phyloP scores from a whole-genome alignment of 192 early-diverging fungal species.

The Allomyces arbusculus region DNA sequence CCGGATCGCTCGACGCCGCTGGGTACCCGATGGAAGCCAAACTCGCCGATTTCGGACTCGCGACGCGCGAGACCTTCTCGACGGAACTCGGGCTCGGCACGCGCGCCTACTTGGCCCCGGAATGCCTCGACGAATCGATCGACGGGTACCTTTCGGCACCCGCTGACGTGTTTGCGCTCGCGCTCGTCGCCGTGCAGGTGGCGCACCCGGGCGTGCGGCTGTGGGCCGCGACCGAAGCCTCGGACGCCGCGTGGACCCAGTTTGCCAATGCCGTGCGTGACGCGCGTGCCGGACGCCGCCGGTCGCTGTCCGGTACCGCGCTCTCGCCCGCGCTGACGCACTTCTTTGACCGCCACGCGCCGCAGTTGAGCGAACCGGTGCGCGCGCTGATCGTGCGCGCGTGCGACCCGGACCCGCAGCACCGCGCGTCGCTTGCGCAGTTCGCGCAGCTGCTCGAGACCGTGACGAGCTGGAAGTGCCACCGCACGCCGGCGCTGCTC shows the following conservation, averaged over 20 bases:
- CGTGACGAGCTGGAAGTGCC: neutral
- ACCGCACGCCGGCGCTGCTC: neutral
- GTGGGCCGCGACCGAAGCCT: neutral
- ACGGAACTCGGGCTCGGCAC: conserved; percentile 72
- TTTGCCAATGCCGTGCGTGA: neutral
- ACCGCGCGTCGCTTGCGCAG: neutral
- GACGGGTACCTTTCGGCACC: conserved; percentile 3
- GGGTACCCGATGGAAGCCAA: conserved; percentile 27
- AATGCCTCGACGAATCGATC: conserved; percentile 20
- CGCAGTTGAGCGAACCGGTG: neutral
- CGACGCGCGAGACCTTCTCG: conserved; percentile 50
- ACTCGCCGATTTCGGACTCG: conserved; percentile 80
- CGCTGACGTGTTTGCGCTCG: neutral
- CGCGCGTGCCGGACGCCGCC: neutral
- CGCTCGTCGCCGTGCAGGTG: neutral
- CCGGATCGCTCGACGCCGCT: conserved; percentile 14
- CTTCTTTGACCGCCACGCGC: neutral
- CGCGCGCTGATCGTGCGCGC: neutral
- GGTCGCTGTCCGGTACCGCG: neutral
- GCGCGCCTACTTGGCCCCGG: conserved; percentile 74
- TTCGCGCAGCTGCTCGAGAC: neutral
- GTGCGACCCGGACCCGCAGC: neutral
- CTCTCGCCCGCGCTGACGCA: neutral
- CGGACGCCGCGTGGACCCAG: neutral
- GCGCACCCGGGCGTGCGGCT: neutral